phyloP scores from a whole-genome alignment of 2,329 filamentous ascomycete species.

The Trichophyton benhamiae region DNA sequence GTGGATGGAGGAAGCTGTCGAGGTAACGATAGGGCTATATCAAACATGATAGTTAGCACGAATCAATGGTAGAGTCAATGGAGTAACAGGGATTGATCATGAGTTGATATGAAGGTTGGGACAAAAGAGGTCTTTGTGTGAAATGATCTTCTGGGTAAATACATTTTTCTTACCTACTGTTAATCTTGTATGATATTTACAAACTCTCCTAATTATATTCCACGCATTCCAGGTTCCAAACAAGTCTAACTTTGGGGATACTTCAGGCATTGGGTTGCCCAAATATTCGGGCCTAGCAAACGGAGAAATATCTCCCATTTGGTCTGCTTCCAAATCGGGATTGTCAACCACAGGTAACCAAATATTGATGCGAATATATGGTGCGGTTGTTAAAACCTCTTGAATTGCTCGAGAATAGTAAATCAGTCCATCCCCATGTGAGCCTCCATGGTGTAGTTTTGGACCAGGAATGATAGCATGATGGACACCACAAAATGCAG shows the following conservation, averaged over 20 bases:
- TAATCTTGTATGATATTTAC: conserved; percentile 70
- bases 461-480: conserved; percentile 76
- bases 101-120: background rate
- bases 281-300: conserved; percentile 33
- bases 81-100: background rate
- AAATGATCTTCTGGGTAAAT: background rate
- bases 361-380: conserved; percentile 67
- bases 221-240: conserved; percentile 87
- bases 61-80: background rate
- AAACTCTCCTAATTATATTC: conserved; percentile 74
- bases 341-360: conserved; percentile 75
- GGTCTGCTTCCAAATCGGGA: conserved; percentile 41
- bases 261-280: conserved; percentile 19
- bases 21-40: conserved; percentile 45
- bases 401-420: conserved; percentile 77
- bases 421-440: conserved; percentile 40
- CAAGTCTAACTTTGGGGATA: conserved; percentile 47
- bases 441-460: conserved; percentile 46
- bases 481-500: conserved; percentile 82
- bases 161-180: conserved; percentile 59
- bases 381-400: conserved; percentile 62
- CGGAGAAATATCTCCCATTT: conserved; percentile 34
- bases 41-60: conserved; percentile 13
- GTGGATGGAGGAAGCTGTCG: conserved; percentile 45
- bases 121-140: background rate